These are phyloP conservation scores for Diphasiastrum complanatum DNA, from an alignment of 83 land plant species.

Conservation along the genomic window DNA sequence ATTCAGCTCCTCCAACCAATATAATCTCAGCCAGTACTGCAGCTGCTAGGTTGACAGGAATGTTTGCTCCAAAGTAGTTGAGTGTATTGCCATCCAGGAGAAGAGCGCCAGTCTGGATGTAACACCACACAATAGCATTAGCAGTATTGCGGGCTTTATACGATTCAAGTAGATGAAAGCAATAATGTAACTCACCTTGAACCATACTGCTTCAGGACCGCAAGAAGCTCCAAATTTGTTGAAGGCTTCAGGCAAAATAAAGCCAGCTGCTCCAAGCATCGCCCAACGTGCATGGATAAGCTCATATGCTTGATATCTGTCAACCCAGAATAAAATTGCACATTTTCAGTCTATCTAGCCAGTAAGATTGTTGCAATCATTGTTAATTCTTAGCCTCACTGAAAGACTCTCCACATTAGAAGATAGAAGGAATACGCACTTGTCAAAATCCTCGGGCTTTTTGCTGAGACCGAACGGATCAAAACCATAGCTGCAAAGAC, in stretches of 20 bases:
- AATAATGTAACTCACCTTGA: conserved; percentile 52
- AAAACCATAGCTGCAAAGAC: conserved; percentile 79
- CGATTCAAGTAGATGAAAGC: neutral
- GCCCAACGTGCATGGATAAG: conserved; percentile 97
- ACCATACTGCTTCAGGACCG: conserved; percentile 99
- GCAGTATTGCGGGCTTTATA: no score
- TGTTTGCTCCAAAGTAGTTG: conserved; percentile 91
- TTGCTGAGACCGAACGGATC: conserved; percentile 98
- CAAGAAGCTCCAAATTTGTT: conserved; percentile 96
- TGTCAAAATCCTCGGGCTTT: conserved; percentile 90
- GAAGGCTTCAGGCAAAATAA: conserved; percentile 94
- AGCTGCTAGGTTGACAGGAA: conserved; percentile 78
- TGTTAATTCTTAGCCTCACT: no score
- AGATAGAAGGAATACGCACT: no score
- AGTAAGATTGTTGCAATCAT: no score
- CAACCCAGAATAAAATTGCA: no score
- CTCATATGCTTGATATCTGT: conserved; percentile 94
- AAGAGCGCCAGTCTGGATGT: conserved; percentile 79
- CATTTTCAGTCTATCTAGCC: no score
- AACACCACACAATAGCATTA: no score
- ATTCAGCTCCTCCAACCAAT: conserved; percentile 94
- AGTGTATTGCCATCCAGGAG: conserved; percentile 83
- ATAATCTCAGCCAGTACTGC: conserved; percentile 88
- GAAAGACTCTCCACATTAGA: no score
- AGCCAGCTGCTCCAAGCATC: conserved; percentile 99